Conservation (phyloP, 2,329 filamentous ascomycete genomes). For the Hymenotorrendiella dingleyae region DNA sequence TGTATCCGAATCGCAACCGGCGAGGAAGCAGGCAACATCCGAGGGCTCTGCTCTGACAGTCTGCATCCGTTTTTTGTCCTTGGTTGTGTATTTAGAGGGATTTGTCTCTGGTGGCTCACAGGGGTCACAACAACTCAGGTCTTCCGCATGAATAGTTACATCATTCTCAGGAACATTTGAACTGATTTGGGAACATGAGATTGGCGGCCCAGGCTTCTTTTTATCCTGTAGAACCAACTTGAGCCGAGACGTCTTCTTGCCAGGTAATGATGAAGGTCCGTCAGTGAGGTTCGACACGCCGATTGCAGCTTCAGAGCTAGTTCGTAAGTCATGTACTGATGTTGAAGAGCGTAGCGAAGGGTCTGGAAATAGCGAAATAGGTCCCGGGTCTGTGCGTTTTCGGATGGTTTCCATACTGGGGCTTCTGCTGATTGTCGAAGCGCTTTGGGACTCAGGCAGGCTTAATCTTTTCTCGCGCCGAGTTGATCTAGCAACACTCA, state of each 20-base stretch:
- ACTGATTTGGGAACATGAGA: slow-evolving; percentile 20
- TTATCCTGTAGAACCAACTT: slow-evolving; percentile 20
- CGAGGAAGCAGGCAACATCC: slow-evolving; percentile 23
- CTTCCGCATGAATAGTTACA: slow-evolving; percentile 15
- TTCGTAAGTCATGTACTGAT: slow-evolving; percentile 12
- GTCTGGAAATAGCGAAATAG: background rate
- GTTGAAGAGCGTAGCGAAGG: slow-evolving; percentile 11
- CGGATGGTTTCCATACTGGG: slow-evolving; percentile 7
- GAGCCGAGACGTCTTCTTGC: slow-evolving; percentile 18
- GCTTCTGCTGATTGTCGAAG: slow-evolving; percentile 4
- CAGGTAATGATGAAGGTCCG: slow-evolving; percentile 1
- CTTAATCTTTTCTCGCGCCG: slow-evolving; percentile 7
- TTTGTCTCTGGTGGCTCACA: slow-evolving; percentile 15
- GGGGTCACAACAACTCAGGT: slow-evolving; percentile 18
- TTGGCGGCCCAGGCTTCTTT: slow-evolving; percentile 9
- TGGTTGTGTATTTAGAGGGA: slow-evolving; percentile 16
- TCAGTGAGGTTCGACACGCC: slow-evolving; percentile 1
- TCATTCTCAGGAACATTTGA: slow-evolving; percentile 17
- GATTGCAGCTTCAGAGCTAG: background rate
- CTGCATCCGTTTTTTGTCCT: slow-evolving; percentile 5
- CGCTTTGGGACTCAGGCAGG: slow-evolving; percentile 5
- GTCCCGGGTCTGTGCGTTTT: background rate
- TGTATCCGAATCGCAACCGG: slow-evolving; percentile 17
- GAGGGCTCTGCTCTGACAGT: slow-evolving; percentile 13
- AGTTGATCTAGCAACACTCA: slow-evolving; percentile 16